These are phyloP conservation scores for Thuidium tamariscinum DNA, from an alignment of 225 moss, liverwort and hornwort genomes.

Conservation along the genomic window DNA sequence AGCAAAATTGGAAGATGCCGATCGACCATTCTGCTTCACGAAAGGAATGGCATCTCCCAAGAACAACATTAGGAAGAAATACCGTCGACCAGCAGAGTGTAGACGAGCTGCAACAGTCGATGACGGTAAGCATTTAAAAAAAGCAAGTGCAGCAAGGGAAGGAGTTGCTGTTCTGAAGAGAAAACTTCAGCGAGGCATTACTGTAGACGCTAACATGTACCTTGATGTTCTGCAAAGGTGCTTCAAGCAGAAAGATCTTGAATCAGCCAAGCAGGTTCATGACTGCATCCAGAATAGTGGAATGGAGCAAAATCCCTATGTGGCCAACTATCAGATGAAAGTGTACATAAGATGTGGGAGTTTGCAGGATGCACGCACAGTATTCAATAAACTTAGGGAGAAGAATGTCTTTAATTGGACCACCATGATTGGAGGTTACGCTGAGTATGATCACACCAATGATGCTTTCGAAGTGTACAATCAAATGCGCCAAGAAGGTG, in stretches of 20 bases:
- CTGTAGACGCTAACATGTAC: background rate
- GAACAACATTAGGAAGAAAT: background rate
- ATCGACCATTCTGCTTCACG: background rate
- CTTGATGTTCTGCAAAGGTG: background rate
- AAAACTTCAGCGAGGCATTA: background rate
- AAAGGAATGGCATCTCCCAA: background rate
- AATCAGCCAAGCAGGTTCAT: background rate
- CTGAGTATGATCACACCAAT: background rate
- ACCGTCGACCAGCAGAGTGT: background rate
- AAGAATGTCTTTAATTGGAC: background rate
- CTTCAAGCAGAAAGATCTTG: background rate
- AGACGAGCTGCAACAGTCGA: background rate
- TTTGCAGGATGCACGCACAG: background rate
- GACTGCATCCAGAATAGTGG: background rate
- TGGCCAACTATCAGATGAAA: background rate
- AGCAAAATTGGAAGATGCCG: background rate
- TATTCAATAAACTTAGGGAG: background rate
- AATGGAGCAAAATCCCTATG: background rate
- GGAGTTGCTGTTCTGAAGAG: background rate
- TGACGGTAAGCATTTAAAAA: background rate
- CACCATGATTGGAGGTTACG: background rate
- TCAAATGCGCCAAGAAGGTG: background rate
- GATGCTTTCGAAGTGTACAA: background rate
- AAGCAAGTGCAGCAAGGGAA: background rate
- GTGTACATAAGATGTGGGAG: background rate